Conservation (phyloP, 169 alveolate species). For the Eimeria necatrix region DNA sequence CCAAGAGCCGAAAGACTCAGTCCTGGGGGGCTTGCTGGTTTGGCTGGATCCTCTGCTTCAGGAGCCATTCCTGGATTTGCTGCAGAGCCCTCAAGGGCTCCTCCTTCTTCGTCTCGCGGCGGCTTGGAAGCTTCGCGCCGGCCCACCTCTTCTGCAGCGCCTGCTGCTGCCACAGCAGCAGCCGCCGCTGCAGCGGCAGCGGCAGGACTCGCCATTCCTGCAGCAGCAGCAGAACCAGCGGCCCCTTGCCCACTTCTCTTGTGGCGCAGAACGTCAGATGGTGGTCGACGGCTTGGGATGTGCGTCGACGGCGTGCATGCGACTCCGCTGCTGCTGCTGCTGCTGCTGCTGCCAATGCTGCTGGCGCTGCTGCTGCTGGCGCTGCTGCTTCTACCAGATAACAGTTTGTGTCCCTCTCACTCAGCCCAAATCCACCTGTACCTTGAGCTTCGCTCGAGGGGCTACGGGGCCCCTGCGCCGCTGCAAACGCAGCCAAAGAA, state of each 20-base stretch:
- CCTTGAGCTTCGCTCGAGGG: no score
- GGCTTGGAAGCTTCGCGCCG: background rate
- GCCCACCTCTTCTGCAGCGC: background rate
- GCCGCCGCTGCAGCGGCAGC: background rate
- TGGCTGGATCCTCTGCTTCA: no score
- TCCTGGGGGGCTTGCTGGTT: no score
- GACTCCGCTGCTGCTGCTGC: background rate
- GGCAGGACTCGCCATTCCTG: background rate
- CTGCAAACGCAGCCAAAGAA: background rate
- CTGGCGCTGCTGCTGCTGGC: background rate
- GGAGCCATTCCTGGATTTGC: background rate
- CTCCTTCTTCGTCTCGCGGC: background rate
- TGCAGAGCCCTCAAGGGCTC: background rate
- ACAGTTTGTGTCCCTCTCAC: no score
- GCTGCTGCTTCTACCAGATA: background rate
- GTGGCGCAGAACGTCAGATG: background rate
- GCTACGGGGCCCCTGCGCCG: no score
- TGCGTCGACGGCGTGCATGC: background rate
- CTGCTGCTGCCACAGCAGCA: background rate
- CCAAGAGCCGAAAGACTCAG: no score
- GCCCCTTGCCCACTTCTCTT: background rate
- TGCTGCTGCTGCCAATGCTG: background rate
- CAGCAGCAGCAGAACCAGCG: background rate
- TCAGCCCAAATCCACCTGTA: no score
- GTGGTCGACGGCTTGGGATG: background rate